Base-by-base conservation (phyloP, 2,329 filamentous ascomycete species). In the Penicillium sp. region DNA sequence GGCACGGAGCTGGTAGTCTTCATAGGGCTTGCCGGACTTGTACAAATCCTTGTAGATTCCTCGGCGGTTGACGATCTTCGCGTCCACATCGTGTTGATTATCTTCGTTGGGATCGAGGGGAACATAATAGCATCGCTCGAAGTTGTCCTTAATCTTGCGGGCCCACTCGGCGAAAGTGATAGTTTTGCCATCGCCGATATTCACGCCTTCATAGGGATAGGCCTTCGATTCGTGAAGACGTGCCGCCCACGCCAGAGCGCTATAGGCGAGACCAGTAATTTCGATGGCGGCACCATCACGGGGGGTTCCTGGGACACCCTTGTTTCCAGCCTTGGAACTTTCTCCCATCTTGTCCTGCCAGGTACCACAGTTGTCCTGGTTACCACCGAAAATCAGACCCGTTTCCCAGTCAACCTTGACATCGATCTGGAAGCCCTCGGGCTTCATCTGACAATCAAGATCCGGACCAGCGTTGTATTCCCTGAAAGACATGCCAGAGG, bases 261-360 rank as follows among this genome's bases (percentile, higher is more conserved):
- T 97, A 79, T 96, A 99, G 16, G 94, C 79, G 52, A 99, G 82
- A 44, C 94, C 95, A 0, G 88, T 96, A 69, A 99, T 97, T 72
- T 99, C 94, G 52, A 99, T 84, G 18, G 94, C 91, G 39, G 94
- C 91, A 29, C 94, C 94, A 70, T 99, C 95, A 65, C 95, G 88
- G 43, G 94, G 94, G n/a, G 94, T 99, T 8, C 92, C 94, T 0
- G 94, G 95, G 18, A 96, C 80, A 46, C 94, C 95, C 77, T 97
- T 97, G 67, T 87, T 96, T 55, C 89, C 88, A 14, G 95, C 94
- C 58, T 87, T 89, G 60, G 89, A 85, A 59, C 91, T 96, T 73
- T 99, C 94, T n/a, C 94, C 94, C 94, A 99, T 99, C 82, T 99
- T 99, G 80, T 99, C 94, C 91, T 97, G 97, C 94, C 94, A 99